These are phyloP conservation scores for Dryas drummondii DNA, from an alignment of 306 rosid genomes.

Conservation along the genomic window DNA sequence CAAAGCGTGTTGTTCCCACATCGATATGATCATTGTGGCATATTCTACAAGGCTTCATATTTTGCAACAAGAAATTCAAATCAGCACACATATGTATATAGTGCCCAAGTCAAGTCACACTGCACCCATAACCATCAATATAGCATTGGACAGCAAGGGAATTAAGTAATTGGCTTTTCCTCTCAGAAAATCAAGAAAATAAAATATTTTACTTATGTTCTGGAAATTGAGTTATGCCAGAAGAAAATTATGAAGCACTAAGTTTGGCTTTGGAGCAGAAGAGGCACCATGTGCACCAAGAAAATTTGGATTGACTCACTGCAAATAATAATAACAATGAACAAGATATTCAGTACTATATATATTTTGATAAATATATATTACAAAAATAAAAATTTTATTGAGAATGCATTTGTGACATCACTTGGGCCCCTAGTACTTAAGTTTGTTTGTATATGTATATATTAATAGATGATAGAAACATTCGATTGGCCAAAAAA, in stretches of 20 bases:
- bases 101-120: too few species aligned
- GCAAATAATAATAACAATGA: background rate
- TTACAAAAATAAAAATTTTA: background rate
- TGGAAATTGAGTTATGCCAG: background rate
- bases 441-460: too few species aligned
- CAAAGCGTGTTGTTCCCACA: background rate
- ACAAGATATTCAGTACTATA: background rate
- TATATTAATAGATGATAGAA: too few species aligned
- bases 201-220: background rate
- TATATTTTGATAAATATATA: background rate
- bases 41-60: background rate
- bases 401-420: background rate
- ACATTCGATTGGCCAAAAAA: too few species aligned
- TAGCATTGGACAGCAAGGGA: conserved; percentile 1
- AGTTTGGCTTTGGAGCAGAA: background rate
- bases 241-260: background rate
- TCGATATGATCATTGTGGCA: conserved; percentile 10
- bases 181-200: background rate
- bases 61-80: conserved; percentile 1
- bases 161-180: background rate
- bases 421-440: background rate
- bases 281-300: background rate
- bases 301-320: conserved; percentile 1
- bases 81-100: background rate
- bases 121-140: background rate